Conservation (phyloP, 2,329 filamentous ascomycete species). For the Ilyonectria destructans region DNA sequence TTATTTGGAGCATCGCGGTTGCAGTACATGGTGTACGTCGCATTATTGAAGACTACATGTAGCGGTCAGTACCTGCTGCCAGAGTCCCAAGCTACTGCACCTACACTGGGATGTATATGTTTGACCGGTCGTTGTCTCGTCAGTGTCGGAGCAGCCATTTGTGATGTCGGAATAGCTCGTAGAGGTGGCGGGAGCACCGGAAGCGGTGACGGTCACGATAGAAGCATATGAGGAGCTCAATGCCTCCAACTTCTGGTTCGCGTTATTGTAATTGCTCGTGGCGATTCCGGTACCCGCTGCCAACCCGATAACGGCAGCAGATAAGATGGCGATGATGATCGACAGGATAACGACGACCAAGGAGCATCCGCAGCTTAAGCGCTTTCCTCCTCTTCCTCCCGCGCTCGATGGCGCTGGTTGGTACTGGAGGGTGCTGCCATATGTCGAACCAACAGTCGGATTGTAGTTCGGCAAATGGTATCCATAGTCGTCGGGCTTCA, state of each 20-base stretch:
- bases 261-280: slow-evolving; percentile 57
- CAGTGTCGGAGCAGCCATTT: slow-evolving; percentile 58
- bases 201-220: background rate
- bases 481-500: background rate
- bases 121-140: slow-evolving; percentile 53
- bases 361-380: slow-evolving; percentile 46
- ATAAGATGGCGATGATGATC: slow-evolving; percentile 54
- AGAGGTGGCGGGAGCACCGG: background rate
- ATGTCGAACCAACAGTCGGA: background rate
- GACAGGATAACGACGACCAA: slow-evolving; percentile 60
- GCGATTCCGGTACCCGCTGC: slow-evolving; percentile 63
- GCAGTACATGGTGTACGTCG: slow-evolving; percentile 61
- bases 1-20: slow-evolving; percentile 58
- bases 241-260: slow-evolving; percentile 51
- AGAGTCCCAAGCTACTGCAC: background rate
- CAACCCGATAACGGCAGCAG: slow-evolving; percentile 60
- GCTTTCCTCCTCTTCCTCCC: background rate
- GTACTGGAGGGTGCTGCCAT: background rate
- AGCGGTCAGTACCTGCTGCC: background rate
- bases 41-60: slow-evolving; percentile 54
- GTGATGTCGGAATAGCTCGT: slow-evolving; percentile 49
- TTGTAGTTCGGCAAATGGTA: background rate
- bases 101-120: slow-evolving; percentile 30
- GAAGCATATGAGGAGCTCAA: slow-evolving; percentile 28
- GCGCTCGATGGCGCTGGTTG: background rate